Conservation (phyloP, 2,329 filamentous ascomycete species). For the Orbilia blumenaviensis region DNA sequence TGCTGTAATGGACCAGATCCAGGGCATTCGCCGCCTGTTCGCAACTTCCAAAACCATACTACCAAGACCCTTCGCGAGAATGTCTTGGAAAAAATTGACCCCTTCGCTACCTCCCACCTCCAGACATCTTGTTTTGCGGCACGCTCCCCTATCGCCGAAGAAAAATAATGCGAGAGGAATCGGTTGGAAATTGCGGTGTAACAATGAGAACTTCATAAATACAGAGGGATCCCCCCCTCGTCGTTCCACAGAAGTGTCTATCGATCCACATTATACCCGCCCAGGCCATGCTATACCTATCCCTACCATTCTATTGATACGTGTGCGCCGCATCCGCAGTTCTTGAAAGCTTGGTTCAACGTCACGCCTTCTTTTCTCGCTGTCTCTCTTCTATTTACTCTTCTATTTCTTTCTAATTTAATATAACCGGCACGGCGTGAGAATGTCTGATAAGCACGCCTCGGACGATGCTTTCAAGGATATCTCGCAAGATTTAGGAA, state of each 20-base stretch:
- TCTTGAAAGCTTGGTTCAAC: constrained; percentile 20
- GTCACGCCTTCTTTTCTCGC: not conserved
- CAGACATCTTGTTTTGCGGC: constrained; percentile 19
- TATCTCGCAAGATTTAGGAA: constrained; percentile 48
- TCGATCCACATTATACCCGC: not conserved
- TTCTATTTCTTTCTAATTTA: constrained; percentile 13
- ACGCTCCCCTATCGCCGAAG: constrained; percentile 12
- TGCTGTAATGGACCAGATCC: constrained; percentile 10
- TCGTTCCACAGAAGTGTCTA: constrained; percentile 4
- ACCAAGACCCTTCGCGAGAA: constrained; percentile 49
- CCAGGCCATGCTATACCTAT: constrained; percentile 47
- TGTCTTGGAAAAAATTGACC: constrained; percentile 53
- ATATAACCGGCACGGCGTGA: not conserved
- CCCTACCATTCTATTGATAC: constrained; percentile 20
- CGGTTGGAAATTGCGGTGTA: constrained; percentile 25
- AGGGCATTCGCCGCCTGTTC: constrained; percentile 14
- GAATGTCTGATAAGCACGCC: constrained; percentile 42
- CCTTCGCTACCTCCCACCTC: constrained; percentile 38
- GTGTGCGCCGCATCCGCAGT: constrained; percentile 29
- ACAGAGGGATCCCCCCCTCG: constrained; percentile 23
- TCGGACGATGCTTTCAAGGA: constrained; percentile 34
- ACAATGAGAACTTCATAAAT: constrained; percentile 47
- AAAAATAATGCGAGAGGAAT: constrained; percentile 17
- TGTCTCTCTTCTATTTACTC: not conserved
- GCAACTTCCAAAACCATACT: constrained; percentile 47